phyloP scores from a whole-genome alignment of 169 alveolate species.

The Miamiensis avidus region DNA sequence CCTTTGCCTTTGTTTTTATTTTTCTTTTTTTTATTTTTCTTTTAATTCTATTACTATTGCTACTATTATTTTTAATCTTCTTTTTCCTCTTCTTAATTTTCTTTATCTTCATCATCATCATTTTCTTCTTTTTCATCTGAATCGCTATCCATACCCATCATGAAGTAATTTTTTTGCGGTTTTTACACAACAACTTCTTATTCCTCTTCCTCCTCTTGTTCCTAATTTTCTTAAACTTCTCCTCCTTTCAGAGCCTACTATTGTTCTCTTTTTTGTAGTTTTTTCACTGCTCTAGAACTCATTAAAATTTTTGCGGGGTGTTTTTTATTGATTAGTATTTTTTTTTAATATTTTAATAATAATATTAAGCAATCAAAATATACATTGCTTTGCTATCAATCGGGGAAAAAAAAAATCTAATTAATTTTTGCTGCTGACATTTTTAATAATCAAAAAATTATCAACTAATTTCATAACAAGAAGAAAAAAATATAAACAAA shows the following conservation, averaged over 20 bases:
- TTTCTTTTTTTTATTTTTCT: background rate
- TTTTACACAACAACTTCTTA: background rate
- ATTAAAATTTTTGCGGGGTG: background rate
- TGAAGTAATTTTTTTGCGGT: background rate
- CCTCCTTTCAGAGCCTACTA: background rate
- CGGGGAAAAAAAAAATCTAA: no score
- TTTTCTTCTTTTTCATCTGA: background rate
- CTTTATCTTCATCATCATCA: conserved; percentile 1
- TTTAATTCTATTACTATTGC: background rate
- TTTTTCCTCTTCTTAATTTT: conserved; percentile 15
- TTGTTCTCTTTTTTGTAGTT: background rate
- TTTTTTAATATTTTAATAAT: no score
- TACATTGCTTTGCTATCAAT: background rate
- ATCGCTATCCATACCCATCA: background rate
- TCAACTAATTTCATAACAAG: no score
- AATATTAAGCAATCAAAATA: background rate
- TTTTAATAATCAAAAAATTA: no score
- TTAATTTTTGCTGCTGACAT: background rate
- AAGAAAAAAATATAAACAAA: no score
- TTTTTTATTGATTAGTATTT: no score
- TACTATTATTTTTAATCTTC: no score
- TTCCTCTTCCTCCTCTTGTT: background rate
- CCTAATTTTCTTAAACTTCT: background rate
- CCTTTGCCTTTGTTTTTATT: conserved; percentile 11
- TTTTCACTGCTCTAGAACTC: background rate